Percentiles rank a stretch among this genome's conserved stretches.
These are phyloP conservation scores for Esteya vermicola DNA, from an alignment of 2,329 filamentous ascomycete genomes.

Conservation along the genomic window DNA sequence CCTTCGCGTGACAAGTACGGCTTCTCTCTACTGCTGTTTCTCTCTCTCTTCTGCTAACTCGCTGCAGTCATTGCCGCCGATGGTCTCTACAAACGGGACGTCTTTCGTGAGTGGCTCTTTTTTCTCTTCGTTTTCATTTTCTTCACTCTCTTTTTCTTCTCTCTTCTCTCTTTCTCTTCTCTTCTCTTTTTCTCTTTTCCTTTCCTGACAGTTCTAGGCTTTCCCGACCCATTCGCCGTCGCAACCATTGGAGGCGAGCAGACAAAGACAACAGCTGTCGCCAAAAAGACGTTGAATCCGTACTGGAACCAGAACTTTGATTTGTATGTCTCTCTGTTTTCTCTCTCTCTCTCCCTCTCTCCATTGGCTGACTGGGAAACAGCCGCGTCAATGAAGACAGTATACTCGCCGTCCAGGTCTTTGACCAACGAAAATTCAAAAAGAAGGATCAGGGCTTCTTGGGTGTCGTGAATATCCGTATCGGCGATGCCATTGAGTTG, in stretches of 20 bases:
- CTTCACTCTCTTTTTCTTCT: too few relatives aligned
- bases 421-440: slow-evolving; percentile 99
- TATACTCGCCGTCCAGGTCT: slow-evolving; percentile 94
- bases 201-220: slow-evolving; percentile 42
- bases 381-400: slow-evolving; percentile 89
- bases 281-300: slow-evolving; percentile 95
- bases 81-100: slow-evolving; percentile 97
- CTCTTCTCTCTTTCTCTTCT: too few relatives aligned
- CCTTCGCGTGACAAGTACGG: slow-evolving; percentile 81
- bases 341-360: slow-evolving; percentile 3
- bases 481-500: slow-evolving; percentile 88
- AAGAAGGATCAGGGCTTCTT: slow-evolving; percentile 99
- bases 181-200: not conserved
- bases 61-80: slow-evolving; percentile 87
- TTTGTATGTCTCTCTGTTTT: slow-evolving; percentile 49
- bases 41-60: not conserved
- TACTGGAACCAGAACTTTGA: slow-evolving; percentile 99
- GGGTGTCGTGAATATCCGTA: slow-evolving; percentile 91
- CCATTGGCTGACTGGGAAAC: slow-evolving; percentile 1
- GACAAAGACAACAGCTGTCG: slow-evolving; percentile 93
- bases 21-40: slow-evolving; percentile 9
- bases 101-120: slow-evolving; percentile 63
- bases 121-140: not conserved
- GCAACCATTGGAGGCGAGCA: slow-evolving; percentile 96
- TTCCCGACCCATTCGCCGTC: slow-evolving; percentile 94